phyloP scores from a whole-genome alignment of 371 early-diverging fungal genomes.

The Syncephalastrum sp. region DNA sequence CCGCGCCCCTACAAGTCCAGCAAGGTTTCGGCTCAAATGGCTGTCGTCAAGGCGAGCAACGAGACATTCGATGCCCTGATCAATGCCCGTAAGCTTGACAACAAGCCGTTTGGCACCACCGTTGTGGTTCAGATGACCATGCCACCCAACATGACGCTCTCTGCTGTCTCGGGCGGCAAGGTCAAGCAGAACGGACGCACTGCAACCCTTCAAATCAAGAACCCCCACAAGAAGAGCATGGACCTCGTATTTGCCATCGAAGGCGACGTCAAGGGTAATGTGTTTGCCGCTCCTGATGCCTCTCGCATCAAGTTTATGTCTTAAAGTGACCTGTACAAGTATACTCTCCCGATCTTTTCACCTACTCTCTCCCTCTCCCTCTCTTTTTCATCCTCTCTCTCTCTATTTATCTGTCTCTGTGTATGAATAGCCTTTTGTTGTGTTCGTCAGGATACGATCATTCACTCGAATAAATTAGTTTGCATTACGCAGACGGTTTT shows the following conservation, averaged over 20 bases:
- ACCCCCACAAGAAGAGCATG: constrained; percentile 27
- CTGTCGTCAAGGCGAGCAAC: constrained; percentile 14
- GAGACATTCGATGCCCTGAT: constrained; percentile 25
- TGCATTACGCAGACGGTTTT: too few species aligned
- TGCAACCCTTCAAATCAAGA: constrained; percentile 26
- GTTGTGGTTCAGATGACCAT: constrained; percentile 31
- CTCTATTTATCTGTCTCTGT: too few species aligned
- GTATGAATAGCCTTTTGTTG: too few species aligned
- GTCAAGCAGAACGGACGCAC: constrained; percentile 28
- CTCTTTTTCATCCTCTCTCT: too few species aligned
- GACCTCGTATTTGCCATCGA: constrained; percentile 5
- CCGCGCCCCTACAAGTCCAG: constrained; percentile 22
- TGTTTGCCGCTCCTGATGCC: constrained; percentile 37
- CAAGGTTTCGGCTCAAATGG: constrained; percentile 18
- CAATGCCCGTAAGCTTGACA: constrained; percentile 32
- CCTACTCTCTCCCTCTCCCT: too few species aligned
- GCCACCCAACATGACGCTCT: constrained; percentile 22
- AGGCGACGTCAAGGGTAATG: constrained; percentile 24
- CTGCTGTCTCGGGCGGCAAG: constrained; percentile 17
- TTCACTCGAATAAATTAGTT: too few species aligned
- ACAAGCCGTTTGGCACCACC: constrained; percentile 21
- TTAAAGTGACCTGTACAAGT: background rate
- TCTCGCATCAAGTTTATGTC: constrained; percentile 22
- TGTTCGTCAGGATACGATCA: too few species aligned
- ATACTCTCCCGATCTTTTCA: too few species aligned